phyloP scores from a whole-genome alignment of 768 basidiomycete genomes.

The Lyophyllum atratum region DNA sequence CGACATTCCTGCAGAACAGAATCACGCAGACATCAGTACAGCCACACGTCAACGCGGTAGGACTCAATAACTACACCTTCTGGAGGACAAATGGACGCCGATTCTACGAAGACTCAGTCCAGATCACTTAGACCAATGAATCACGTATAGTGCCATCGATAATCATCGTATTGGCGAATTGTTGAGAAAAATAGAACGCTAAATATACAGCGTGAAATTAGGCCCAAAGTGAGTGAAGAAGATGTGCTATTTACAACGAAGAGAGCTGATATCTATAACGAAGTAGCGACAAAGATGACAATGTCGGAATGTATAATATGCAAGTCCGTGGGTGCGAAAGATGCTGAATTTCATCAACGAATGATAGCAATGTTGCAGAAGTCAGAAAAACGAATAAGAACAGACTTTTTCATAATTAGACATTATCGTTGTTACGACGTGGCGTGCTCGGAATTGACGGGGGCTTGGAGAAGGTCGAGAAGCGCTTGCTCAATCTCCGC shows the following conservation, averaged over 20 bases:
- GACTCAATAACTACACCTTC: too few relatives aligned
- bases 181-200: too few relatives aligned
- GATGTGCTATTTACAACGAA: too few relatives aligned
- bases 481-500: constrained; percentile 1
- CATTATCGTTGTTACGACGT: background rate
- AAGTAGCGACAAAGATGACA: background rate
- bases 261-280: background rate
- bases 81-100: too few relatives aligned
- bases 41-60: too few relatives aligned
- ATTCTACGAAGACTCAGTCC: too few relatives aligned
- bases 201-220: too few relatives aligned
- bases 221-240: too few relatives aligned
- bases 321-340: background rate
- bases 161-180: too few relatives aligned
- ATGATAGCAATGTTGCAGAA: background rate
- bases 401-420: background rate
- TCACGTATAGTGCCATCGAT: too few relatives aligned
- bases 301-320: background rate
- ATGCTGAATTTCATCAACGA: background rate
- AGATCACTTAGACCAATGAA: too few relatives aligned
- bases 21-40: background rate
- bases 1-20: background rate
- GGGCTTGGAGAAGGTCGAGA: constrained; percentile 7
- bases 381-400: background rate
- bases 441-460: constrained; percentile 9